These are phyloP conservation scores for Apiotrichum domesticum DNA, from an alignment of 1,284 basidiomycete species.

Conservation along the genomic window DNA sequence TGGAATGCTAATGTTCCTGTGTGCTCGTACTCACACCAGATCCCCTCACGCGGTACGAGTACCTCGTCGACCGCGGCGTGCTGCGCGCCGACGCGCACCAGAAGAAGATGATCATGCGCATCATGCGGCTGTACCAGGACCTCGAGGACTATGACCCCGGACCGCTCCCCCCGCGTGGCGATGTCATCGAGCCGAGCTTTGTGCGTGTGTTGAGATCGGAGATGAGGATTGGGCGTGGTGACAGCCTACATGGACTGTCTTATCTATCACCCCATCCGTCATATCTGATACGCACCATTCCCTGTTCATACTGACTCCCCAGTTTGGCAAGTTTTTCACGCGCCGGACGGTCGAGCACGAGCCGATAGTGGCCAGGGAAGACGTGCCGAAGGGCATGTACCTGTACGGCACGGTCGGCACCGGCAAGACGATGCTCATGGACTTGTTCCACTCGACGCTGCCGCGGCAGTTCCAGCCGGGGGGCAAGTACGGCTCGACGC, in stretches of 20 bases:
- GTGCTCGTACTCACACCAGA: constrained; percentile 19
- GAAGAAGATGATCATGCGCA: constrained; percentile 68
- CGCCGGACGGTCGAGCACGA: constrained; percentile 44
- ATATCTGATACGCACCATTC: neutral
- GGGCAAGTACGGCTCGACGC: constrained; percentile 55
- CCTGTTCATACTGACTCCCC: neutral
- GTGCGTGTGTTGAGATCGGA: constrained; percentile 16
- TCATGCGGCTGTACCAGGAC: constrained; percentile 73
- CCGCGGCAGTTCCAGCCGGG: constrained; percentile 58
- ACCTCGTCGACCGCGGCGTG: constrained; percentile 63
- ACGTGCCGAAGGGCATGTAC: constrained; percentile 81
- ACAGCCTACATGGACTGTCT: too few relatives aligned
- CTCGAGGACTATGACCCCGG: constrained; percentile 68
- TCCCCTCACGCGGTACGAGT: constrained; percentile 59
- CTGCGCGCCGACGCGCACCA: constrained; percentile 78
- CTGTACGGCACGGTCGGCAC: constrained; percentile 97
- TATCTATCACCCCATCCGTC: too few relatives aligned
- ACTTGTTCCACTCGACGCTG: constrained; percentile 87
- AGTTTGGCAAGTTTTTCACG: constrained; percentile 62
- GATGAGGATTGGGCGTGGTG: too few relatives aligned
- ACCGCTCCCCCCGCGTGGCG: constrained; percentile 51
- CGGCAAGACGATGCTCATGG: constrained; percentile 97
- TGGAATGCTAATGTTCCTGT: neutral
- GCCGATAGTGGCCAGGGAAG: constrained; percentile 41
- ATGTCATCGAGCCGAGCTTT: constrained; percentile 30